Evolutionary conservation across 2,329 filamentous ascomycete species (phyloP).

Genomic region (Colletotrichum truncatum): DNA sequence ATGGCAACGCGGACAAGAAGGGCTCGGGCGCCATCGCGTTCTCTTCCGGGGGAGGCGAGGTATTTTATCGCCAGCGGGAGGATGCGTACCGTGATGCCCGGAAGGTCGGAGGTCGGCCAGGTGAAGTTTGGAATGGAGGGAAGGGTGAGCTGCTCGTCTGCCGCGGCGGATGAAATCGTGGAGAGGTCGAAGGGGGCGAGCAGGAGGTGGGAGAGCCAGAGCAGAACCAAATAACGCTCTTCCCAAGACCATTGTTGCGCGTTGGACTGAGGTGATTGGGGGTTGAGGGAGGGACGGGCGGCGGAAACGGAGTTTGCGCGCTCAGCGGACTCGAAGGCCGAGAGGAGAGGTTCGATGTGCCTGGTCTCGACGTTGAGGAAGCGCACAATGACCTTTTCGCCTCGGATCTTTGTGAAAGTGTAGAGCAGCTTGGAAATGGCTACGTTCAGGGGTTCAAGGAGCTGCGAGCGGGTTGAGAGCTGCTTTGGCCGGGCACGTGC

Average conservation of each 20-base stretch:
- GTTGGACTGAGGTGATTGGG: slow-evolving; percentile 3
- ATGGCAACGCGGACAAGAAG: slow-evolving; percentile 85
- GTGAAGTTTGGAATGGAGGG: slow-evolving; percentile 56
- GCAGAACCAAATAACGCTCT: slow-evolving; percentile 84
- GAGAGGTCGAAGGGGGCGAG: slow-evolving; percentile 90
- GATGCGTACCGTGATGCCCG: slow-evolving; percentile 75
- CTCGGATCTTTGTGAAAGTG: slow-evolving; percentile 91
- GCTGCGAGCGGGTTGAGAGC: slow-evolving; percentile 45
- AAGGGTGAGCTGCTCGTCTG: slow-evolving; percentile 53
- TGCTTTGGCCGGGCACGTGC: slow-evolving; percentile 40
- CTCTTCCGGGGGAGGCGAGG: slow-evolving; percentile 81
- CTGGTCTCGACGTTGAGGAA: slow-evolving; percentile 92
- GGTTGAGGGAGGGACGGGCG: slow-evolving; percentile 8
- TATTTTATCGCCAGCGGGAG: slow-evolving; percentile 77
- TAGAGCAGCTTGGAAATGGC: slow-evolving; percentile 86
- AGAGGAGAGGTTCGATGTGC: slow-evolving; percentile 82
- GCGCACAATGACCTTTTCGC: slow-evolving; percentile 89
- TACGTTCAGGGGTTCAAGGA: slow-evolving; percentile 66
- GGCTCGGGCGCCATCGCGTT: slow-evolving; percentile 86
- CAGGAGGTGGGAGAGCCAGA: slow-evolving; percentile 87
- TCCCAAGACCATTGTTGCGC: slow-evolving; percentile 74
- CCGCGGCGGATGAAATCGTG: slow-evolving; percentile 76
- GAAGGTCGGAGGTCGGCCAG: slow-evolving; percentile 65
- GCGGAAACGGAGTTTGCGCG: not conserved
- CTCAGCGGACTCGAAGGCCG: slow-evolving; percentile 73